Evolutionary conservation across 1,139 yeast species (phyloP).

Genomic region (Yamadazyma sp.): DNA sequence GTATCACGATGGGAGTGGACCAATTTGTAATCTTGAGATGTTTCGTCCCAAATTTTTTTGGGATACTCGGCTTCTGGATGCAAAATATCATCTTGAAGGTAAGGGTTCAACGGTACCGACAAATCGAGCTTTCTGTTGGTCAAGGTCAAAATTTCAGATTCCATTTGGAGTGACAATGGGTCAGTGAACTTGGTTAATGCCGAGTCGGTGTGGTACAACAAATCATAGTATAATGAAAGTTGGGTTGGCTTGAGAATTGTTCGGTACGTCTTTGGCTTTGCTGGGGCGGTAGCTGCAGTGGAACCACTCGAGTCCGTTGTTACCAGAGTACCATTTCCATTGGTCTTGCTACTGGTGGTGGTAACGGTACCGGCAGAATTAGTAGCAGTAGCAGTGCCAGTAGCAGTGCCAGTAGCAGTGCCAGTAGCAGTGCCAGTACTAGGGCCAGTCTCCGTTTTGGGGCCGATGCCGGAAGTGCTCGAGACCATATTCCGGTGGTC

Average conservation of each 20-base stretch:
- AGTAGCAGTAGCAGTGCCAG: conserved; percentile 1
- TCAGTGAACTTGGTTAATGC: conserved; percentile 78
- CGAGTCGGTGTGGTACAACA: conserved; percentile 79
- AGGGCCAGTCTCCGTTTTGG: not conserved
- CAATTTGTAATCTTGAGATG: conserved; percentile 33
- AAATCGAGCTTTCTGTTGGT: conserved; percentile 77
- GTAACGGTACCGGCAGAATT: not conserved
- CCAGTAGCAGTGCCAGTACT: not conserved
- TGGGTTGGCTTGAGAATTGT: conserved; percentile 81
- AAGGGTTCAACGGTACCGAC: conserved; percentile 71
- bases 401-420: conserved; percentile 2
- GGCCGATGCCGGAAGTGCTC: not conserved
- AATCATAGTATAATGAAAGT: conserved; percentile 77
- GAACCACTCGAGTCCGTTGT: not conserved
- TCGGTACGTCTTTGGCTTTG: conserved; percentile 66
- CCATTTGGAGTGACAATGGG: conserved; percentile 72
- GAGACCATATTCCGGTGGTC: conserved; percentile 59
- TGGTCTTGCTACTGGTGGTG: not conserved
- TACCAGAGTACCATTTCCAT: not conserved
- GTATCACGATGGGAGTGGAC: conserved; percentile 47
- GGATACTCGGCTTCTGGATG: conserved; percentile 51
- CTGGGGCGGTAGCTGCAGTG: conserved; percentile 6
- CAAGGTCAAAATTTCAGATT: conserved; percentile 75
- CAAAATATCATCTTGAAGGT: conserved; percentile 44
- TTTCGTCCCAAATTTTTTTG: conserved; percentile 38